Percentiles rank a stretch among this genome's conserved stretches.
phyloP scores from a whole-genome alignment of 371 early-diverging fungal species.

The Lichtheimia hyalospora region DNA sequence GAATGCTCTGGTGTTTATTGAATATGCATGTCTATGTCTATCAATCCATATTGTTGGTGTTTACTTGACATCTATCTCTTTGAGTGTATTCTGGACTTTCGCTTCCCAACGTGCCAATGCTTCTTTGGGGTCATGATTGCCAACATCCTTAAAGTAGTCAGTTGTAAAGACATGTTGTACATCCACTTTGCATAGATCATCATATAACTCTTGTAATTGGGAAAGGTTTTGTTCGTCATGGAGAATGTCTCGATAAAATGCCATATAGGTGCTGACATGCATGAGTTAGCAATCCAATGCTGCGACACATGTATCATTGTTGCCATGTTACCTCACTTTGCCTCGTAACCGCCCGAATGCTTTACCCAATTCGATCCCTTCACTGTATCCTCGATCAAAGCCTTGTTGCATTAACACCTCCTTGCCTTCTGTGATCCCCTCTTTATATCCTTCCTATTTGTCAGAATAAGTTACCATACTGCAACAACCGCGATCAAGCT shows the following conservation, averaged over 20 bases:
- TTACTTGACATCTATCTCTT: background rate
- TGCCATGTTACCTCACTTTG: constrained; percentile 38
- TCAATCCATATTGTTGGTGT: background rate
- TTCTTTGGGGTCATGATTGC: background rate
- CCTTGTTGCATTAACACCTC: constrained; percentile 62
- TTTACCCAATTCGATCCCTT: constrained; percentile 48
- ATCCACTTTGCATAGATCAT: constrained; percentile 33
- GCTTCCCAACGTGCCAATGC: constrained; percentile 6
- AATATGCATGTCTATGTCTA: background rate
- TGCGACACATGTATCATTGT: background rate
- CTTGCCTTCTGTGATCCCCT: constrained; percentile 66
- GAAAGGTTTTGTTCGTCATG: constrained; percentile 22
- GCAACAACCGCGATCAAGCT: background rate
- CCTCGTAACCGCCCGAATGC: constrained; percentile 53
- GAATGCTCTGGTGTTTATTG: background rate
- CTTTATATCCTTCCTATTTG: constrained; percentile 61
- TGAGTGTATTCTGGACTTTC: background rate
- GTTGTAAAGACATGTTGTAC: constrained; percentile 33
- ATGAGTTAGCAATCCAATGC: background rate
- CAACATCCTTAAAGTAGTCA: constrained; percentile 29
- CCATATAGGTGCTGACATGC: constrained; percentile 25
- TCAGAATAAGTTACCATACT: background rate
- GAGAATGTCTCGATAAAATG: constrained; percentile 27
- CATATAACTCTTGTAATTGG: constrained; percentile 22
- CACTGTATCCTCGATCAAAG: constrained; percentile 59